Evolutionary conservation across 164 flowering plant genomes (phyloP), one percentile per base, ranked within the genome.

Genomic region (Annona cherimola): DNA sequence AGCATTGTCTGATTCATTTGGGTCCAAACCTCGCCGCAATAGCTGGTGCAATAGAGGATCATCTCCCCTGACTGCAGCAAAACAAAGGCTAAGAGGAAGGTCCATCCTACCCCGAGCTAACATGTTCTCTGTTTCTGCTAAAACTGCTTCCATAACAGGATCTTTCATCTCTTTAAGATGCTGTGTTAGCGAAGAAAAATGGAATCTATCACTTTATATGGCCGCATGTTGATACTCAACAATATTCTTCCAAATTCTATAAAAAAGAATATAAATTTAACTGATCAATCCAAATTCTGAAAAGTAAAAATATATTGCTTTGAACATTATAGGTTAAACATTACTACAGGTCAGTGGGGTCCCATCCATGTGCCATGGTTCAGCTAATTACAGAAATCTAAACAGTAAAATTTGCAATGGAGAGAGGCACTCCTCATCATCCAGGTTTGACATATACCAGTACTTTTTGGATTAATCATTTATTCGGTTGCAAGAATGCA

Each of bases 71-170:
- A 76, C 61, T 16, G 93, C 77, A 41, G 98, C 98, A 81, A 93
- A 95, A 77, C 92, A 89, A 50, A 95, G 80, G 75, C 87, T 91
- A 43, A 96, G 88, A 45, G 97, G 98, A 65, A 95, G 84, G 79
- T 96, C 96, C 88, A 92, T 77, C 80, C 93, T 86, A 45, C 98
- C 99, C 65, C 84, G 86, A 70, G 96, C 89, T 41, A 93, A 79
- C 99, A 94, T 90, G 80, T 79, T 88, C 85, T 91, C 92, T 41
- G 88, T 90, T 78, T 94, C 99, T 66, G 80, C 18, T 66, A 92
- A 75, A 71, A 93, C 83, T 64, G 83, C 88, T 75, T 88, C 85
- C 95, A 91, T 93, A n/a, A 83, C 72, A 43, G 97, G 97, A 55
- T 90, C 89, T 54, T 86, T 85, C 50, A 74, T 20, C 7, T 86